A percentile compares a stretch with the other conserved stretches of the same genome.
These are phyloP conservation scores for Brasilioporus rufonigricans DNA, from an alignment of 768 basidiomycete genomes.

Conservation along the genomic window DNA sequence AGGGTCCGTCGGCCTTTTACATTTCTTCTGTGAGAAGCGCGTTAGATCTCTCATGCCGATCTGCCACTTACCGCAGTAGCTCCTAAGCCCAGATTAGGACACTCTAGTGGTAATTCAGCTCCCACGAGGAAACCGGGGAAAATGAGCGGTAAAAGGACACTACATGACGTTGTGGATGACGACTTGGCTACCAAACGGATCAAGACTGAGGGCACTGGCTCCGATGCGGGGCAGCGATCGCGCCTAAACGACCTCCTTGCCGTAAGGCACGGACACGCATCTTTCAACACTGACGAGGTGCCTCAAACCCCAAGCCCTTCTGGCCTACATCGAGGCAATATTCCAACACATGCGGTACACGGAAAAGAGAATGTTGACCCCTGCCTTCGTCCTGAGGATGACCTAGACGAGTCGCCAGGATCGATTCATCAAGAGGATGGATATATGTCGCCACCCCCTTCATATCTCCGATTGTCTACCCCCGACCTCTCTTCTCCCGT, in stretches of 20 bases:
- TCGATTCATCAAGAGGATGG: constrained; percentile 74
- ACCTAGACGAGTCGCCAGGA: constrained; percentile 39
- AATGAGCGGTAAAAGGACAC: constrained; percentile 73
- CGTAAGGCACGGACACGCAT: constrained; percentile 11
- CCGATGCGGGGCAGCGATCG: constrained; percentile 32
- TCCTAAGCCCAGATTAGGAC: constrained; percentile 25
- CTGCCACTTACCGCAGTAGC: constrained; percentile 29
- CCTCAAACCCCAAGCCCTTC: constrained; percentile 33
- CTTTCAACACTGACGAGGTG: constrained; percentile 5
- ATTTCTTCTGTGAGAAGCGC: constrained; percentile 59
- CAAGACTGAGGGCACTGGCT: constrained; percentile 22
- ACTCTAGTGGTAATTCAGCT: constrained; percentile 28
- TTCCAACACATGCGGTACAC: constrained; percentile 33
- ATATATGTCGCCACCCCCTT: constrained; percentile 71
- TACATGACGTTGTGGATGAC: constrained; percentile 67
- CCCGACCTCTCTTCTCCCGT: constrained; percentile 67
- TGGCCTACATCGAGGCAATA: constrained; percentile 41
- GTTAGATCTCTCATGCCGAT: constrained; percentile 37
- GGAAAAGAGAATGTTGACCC: constrained; percentile 40
- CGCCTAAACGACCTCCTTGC: constrained; percentile 11
- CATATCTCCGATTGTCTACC: constrained; percentile 47
- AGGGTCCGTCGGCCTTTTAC: constrained; percentile 43
- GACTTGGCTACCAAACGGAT: constrained; percentile 56
- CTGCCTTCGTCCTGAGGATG: constrained; percentile 38
- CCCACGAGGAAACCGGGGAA: constrained; percentile 43